A percentile compares a stretch with the other conserved stretches of the same genome.
These are phyloP conservation scores for Xylaria bambusicola DNA, from an alignment of 495 filamentous ascomycete genomes.

Conservation along the genomic window DNA sequence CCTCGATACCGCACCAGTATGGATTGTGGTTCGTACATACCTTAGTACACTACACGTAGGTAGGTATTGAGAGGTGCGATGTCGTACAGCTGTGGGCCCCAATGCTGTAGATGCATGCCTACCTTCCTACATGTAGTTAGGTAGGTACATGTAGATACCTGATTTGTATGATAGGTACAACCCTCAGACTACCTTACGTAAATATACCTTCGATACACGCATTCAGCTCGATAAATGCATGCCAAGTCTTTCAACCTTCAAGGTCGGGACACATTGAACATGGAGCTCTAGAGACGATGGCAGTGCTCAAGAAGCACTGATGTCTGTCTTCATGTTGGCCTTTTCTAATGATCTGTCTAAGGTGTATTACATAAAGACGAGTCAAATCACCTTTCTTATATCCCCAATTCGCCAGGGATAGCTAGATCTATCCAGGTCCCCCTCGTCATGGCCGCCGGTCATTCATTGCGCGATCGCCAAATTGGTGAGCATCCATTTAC, in stretches of 20 bases:
- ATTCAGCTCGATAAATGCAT: conserved; percentile 15
- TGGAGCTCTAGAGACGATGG: neutral
- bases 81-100: too few relatives aligned
- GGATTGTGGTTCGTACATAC: too few relatives aligned
- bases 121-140: too few relatives aligned
- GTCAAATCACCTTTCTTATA: neutral
- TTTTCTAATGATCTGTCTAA: conserved; percentile 9
- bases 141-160: too few relatives aligned
- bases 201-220: conserved; percentile 2
- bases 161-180: too few relatives aligned
- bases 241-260: neutral
- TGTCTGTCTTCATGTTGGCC: conserved; percentile 3
- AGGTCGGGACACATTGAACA: conserved; percentile 9
- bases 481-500: conserved; percentile 65
- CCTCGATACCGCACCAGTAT: too few relatives aligned
- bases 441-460: conserved; percentile 67
- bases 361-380: conserved; percentile 3
- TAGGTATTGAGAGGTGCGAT: too few relatives aligned
- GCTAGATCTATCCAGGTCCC: neutral
- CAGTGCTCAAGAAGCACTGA: conserved; percentile 6
- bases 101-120: too few relatives aligned
- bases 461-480: conserved; percentile 92
- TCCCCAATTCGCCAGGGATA: neutral
- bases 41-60: too few relatives aligned
- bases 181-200: too few relatives aligned